phyloP scores from a whole-genome alignment of 257 asterid species.

The Scutellaria minor region DNA sequence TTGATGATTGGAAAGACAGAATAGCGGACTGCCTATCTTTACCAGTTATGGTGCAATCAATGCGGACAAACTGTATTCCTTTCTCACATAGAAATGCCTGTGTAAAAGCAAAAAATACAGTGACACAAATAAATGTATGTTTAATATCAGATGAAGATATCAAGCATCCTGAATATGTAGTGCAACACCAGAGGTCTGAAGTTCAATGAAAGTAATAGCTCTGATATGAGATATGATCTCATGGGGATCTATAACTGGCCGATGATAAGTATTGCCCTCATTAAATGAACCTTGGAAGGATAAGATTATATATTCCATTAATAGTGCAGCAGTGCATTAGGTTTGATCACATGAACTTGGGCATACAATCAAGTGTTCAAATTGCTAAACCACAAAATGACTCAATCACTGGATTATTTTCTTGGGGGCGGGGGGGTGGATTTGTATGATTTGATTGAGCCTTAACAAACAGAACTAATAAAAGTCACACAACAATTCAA shows the following conservation, averaged over 20 bases:
- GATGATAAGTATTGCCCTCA: not conserved
- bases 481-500: not conserved
- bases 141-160: slow-evolving; percentile 25
- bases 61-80: slow-evolving; percentile 74
- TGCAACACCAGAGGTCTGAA: not conserved
- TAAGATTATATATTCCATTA: slow-evolving; percentile 6
- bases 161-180: slow-evolving; percentile 9
- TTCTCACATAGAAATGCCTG: slow-evolving; percentile 85
- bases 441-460: not conserved
- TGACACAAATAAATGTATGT: slow-evolving; percentile 45
- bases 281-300: slow-evolving; percentile 9
- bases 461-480: slow-evolving; percentile 1
- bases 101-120: slow-evolving; percentile 26
- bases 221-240: slow-evolving; percentile 28
- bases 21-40: slow-evolving; percentile 75
- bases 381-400: slow-evolving; percentile 24
- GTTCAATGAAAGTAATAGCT: slow-evolving; percentile 1
- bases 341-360: slow-evolving; percentile 7
- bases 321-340: slow-evolving; percentile 21
- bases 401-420: slow-evolving; percentile 16
- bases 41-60: slow-evolving; percentile 70
- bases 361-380: not conserved
- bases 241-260: not conserved
- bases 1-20: slow-evolving; percentile 75
- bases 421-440: not conserved